Evolutionary conservation across 441 rosid species (phyloP).

Genomic region (Adansonia grandidieri): DNA sequence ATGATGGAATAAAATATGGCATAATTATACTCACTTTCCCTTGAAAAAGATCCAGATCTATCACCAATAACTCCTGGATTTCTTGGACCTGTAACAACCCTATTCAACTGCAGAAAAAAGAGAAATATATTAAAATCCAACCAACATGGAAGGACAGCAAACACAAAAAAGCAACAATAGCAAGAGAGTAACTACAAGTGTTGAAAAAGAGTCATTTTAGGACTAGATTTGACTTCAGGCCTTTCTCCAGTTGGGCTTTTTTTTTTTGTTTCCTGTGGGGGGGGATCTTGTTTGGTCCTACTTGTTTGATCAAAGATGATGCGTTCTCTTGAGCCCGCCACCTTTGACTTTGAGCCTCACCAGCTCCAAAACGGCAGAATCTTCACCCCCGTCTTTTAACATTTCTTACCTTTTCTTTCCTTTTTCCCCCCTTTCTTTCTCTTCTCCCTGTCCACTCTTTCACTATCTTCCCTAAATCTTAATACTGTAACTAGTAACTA

Average conservation of each 20-base stretch:
- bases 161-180: not conserved
- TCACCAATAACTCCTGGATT: conserved; percentile 95
- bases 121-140: conserved; percentile 26
- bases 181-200: not conserved
- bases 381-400: not conserved
- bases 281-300: not conserved
- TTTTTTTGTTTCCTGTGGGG: not conserved
- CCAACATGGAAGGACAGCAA: conserved; percentile 10
- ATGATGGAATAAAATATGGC: conserved; percentile 7
- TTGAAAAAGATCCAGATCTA: conserved; percentile 90
- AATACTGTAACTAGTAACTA: not conserved
- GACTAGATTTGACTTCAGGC: not conserved
- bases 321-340: not conserved
- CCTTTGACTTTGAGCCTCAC: not conserved
- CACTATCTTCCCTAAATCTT: not conserved
- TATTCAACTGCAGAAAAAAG: conserved; percentile 64
- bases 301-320: not conserved
- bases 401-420: not conserved
- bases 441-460: not conserved
- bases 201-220: not conserved
- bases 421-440: not conserved
- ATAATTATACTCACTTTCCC: conserved; percentile 81
- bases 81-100: conserved; percentile 87
- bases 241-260: not conserved
- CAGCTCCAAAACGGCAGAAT: not conserved